These are phyloP conservation scores for Cryptosporidium ubiquitum DNA, from an alignment of 169 alveolate genomes.

Conservation along the genomic window DNA sequence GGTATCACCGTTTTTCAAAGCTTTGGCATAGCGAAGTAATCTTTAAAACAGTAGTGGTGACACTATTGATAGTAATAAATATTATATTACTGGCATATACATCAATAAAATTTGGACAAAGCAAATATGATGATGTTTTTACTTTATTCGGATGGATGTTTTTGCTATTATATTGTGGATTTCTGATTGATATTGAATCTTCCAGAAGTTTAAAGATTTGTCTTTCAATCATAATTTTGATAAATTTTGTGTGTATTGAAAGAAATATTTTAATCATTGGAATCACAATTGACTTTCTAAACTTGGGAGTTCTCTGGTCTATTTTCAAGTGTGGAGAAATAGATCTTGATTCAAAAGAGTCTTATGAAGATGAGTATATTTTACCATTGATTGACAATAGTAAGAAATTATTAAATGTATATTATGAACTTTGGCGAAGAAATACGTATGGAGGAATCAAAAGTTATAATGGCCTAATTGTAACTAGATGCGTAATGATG, in stretches of 20 bases:
- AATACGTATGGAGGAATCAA: background rate
- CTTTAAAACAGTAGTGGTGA: background rate
- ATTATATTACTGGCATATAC: constrained; percentile 10
- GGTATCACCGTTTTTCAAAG: background rate
- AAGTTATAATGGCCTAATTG: constrained; percentile 24
- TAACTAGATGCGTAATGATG: constrained; percentile 32
- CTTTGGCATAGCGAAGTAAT: constrained; percentile 33
- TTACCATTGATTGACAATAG: constrained; percentile 29
- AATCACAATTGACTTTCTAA: constrained; percentile 32
- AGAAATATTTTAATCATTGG: constrained; percentile 8
- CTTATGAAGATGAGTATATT: constrained; percentile 39
- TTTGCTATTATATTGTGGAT: constrained; percentile 16
- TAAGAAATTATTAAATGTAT: background rate
- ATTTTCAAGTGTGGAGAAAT: background rate
- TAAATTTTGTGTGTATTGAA: constrained; percentile 25
- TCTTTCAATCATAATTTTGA: constrained; percentile 1
- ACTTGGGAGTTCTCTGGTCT: constrained; percentile 42
- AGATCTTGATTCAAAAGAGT: background rate
- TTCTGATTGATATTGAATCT: constrained; percentile 20
- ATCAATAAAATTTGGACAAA: background rate
- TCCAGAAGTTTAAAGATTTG: constrained; percentile 23
- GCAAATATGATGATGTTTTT: background rate
- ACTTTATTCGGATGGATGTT: constrained; percentile 14
- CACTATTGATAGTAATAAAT: background rate
- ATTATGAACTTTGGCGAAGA: constrained; percentile 22